A percentile compares a stretch with the other conserved stretches of the same genome.
These are phyloP conservation scores for Neoboletus magnificus DNA, from an alignment of 768 basidiomycete genomes.

Conservation along the genomic window DNA sequence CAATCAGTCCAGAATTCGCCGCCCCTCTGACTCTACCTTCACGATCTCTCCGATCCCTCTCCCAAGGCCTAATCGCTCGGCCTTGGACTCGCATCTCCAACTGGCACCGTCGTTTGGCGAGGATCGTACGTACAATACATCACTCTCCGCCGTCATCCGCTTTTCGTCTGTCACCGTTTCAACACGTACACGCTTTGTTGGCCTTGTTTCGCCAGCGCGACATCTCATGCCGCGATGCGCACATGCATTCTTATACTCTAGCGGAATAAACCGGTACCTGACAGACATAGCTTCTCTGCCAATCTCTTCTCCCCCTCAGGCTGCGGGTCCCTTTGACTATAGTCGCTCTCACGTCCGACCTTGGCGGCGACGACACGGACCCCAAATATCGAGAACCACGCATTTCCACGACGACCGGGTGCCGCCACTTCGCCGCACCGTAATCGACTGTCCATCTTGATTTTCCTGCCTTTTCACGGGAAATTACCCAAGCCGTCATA, in stretches of 20 bases:
- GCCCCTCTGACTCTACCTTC: too few relatives aligned
- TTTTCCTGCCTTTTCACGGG: not conserved
- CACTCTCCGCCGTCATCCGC: not conserved
- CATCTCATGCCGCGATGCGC: not conserved
- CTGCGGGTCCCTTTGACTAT: not conserved
- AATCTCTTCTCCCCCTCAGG: conserved; percentile 2
- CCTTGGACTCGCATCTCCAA: too few relatives aligned
- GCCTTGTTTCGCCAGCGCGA: not conserved
- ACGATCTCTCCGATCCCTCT: too few relatives aligned
- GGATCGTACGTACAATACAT: too few relatives aligned
- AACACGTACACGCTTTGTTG: not conserved
- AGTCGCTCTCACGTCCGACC: conserved; percentile 6
- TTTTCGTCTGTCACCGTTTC: not conserved
- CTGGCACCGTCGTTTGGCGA: not conserved
- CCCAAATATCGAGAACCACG: not conserved
- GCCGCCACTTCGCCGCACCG: not conserved
- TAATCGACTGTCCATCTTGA: not conserved
- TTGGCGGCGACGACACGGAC: conserved; percentile 10
- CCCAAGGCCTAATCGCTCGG: too few relatives aligned
- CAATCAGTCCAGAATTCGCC: not conserved
- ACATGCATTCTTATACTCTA: not conserved
- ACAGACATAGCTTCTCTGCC: not conserved
- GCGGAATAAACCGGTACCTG: conserved; percentile 20
- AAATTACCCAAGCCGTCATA: not conserved
- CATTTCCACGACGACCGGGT: conserved; percentile 22